phyloP scores from a whole-genome alignment of 1,284 basidiomycete species.

The Agroathelia rolfsii region DNA sequence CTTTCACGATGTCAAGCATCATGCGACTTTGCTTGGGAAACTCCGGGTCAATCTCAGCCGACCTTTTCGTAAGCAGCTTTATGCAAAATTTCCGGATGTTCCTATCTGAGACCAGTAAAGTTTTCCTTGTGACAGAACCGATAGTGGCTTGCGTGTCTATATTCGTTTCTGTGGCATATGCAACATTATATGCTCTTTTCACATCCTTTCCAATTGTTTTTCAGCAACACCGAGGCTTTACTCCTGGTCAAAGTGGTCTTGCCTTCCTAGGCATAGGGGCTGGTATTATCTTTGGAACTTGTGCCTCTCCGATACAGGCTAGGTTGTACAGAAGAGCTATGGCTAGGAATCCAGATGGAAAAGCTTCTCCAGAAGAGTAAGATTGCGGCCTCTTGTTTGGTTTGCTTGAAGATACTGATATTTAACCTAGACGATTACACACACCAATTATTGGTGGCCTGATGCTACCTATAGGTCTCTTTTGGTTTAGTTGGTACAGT shows the following conservation, averaged over 20 bases:
- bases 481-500: slow-evolving; percentile 43
- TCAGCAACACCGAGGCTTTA: slow-evolving; percentile 48
- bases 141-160: slow-evolving; percentile 60
- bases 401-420: slow-evolving; percentile 8
- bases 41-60: slow-evolving; percentile 40
- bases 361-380: slow-evolving; percentile 52
- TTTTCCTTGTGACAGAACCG: slow-evolving; percentile 57
- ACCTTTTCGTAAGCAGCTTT: slow-evolving; percentile 41
- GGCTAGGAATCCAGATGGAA: slow-evolving; percentile 36
- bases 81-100: slow-evolving; percentile 1
- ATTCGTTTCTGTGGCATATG: slow-evolving; percentile 62
- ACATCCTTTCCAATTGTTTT: slow-evolving; percentile 58
- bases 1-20: slow-evolving; percentile 40
- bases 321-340: slow-evolving; percentile 44
- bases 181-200: slow-evolving; percentile 48
- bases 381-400: slow-evolving; percentile 13
- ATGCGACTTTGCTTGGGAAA: slow-evolving; percentile 30
- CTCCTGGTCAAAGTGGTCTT: slow-evolving; percentile 47
- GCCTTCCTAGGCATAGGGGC: slow-evolving; percentile 58
- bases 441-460: slow-evolving; percentile 45
- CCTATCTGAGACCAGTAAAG: slow-evolving; percentile 20
- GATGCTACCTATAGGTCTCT: slow-evolving; percentile 48
- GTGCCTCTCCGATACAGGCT: slow-evolving; percentile 45
- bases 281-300: slow-evolving; percentile 45
- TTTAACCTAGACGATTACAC: slow-evolving; percentile 44